These are phyloP conservation scores for Termitomyces sp. DNA, from an alignment of 1,284 basidiomycete genomes.

Conservation along the genomic window DNA sequence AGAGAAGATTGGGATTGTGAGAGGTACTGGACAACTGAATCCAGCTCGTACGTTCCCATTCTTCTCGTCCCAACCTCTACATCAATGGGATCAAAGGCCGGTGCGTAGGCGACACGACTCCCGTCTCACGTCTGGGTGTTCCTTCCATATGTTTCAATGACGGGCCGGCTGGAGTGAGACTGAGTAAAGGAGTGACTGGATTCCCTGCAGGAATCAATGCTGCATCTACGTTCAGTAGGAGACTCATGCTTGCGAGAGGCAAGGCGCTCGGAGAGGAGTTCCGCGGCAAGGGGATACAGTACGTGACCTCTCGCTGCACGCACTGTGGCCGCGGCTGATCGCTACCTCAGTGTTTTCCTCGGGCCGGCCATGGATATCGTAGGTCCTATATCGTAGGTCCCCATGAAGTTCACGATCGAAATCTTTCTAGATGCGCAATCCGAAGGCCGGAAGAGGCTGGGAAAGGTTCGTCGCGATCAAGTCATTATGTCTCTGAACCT, in stretches of 20 bases:
- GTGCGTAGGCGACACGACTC: constrained; percentile 55
- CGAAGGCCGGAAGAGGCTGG: constrained; percentile 66
- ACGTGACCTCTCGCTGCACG: constrained; percentile 11
- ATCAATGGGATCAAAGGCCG: constrained; percentile 31
- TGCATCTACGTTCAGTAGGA: constrained; percentile 49
- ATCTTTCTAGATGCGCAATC: constrained; percentile 37
- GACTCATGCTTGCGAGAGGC: constrained; percentile 58
- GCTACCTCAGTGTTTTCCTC: constrained; percentile 35
- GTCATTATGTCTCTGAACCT: background rate
- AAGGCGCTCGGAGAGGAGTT: constrained; percentile 71
- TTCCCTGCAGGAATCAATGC: constrained; percentile 52
- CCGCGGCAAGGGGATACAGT: constrained; percentile 69
- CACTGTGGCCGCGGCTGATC: background rate
- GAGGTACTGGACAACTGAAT: constrained; percentile 42
- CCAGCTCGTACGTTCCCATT: constrained; percentile 27
- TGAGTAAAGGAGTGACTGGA: constrained; percentile 45
- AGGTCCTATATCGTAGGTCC: constrained; percentile 18
- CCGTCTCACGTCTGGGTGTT: constrained; percentile 40
- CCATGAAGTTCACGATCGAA: constrained; percentile 3
- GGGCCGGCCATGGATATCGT: constrained; percentile 61
- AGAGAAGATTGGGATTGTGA: constrained; percentile 47
- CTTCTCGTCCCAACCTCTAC: background rate
- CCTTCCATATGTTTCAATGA: constrained; percentile 49
- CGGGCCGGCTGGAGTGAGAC: constrained; percentile 50
- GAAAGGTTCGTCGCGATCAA: constrained; percentile 32